These are phyloP conservation scores for Candida mattraensis DNA, from an alignment of 805 yeast genomes.

Conservation along the genomic window DNA sequence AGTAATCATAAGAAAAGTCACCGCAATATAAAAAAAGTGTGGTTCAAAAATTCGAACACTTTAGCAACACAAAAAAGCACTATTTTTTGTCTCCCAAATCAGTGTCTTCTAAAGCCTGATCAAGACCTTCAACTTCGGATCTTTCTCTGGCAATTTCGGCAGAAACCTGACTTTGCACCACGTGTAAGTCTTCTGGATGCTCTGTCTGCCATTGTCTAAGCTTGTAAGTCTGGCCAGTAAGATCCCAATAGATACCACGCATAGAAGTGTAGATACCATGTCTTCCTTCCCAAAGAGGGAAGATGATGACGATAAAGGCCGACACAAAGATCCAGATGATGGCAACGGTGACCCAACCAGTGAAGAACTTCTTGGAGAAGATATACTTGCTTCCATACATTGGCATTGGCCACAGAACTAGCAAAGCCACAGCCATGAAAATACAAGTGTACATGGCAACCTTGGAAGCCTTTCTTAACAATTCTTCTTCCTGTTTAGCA, in stretches of 20 bases:
- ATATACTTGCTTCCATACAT: conserved; percentile 82
- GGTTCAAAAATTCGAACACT: no score
- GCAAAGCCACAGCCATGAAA: conserved; percentile 57
- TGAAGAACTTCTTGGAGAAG: conserved; percentile 73
- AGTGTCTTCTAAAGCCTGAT: conserved; percentile 9
- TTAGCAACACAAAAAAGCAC: no score
- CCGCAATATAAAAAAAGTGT: no score
- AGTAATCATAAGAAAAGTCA: no score
- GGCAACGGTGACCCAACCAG: conserved; percentile 86
- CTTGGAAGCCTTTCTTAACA: conserved; percentile 57
- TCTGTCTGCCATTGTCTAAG: conserved; percentile 71
- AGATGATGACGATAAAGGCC: conserved; percentile 60
- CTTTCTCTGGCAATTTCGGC: conserved; percentile 35
- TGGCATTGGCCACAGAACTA: conserved; percentile 91
- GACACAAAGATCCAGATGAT: conserved; percentile 79
- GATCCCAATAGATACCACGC: conserved; percentile 86
- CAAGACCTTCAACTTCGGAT: conserved; percentile 18
- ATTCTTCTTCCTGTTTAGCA: conserved; percentile 50
- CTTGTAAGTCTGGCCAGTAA: conserved; percentile 72
- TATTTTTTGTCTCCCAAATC: no score
- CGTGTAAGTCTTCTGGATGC: conserved; percentile 75
- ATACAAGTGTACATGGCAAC: conserved; percentile 61
- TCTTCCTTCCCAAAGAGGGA: conserved; percentile 76
- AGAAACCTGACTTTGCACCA: conserved; percentile 63
- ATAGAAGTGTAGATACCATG: conserved; percentile 59